Base-by-base conservation (phyloP, 305 asterid genomes). In the Solanum hybrid region DNA sequence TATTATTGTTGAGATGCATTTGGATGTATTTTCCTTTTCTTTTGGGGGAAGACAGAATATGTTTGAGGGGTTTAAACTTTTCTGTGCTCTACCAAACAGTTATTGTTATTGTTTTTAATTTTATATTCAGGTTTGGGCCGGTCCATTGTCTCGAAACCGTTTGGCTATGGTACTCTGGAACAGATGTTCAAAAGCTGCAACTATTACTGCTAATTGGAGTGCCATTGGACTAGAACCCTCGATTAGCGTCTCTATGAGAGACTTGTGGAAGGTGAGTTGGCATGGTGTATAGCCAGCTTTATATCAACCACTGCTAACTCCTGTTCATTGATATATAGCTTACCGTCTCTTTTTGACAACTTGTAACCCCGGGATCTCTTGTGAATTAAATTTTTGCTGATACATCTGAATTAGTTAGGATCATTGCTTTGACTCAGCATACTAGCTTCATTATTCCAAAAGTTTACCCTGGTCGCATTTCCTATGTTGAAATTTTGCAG, bases 101-200 rank as follows among this genome's bases (percentile, higher is more conserved):
- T 39, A 14, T n/a, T 80, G 13, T 37, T 15, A 33, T 78, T 24
- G 29, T 41, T 87, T 61, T 24, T 83, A 79, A 38, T 86, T 15
- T 12, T 45, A 26, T 84, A 29, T 89, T 86, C 95, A 97, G 99
- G 94, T 96, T 65, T 97, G 99, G 99, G 99, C 99, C 1, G 99
- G 99, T 89, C 99, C 99, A 38, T 94, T 97, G 91, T 95, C 98
- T 76, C 95, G 92, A 51, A 91, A 94, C 32, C 98, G 96, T 17
- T 15, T 96, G 92, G 96, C 94, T 32, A 95, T 96, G 34, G 96
- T 92, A 86, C 92, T 97, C 24, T 97, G 99, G 99, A 97, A 97
- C 41, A 94, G 99, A 89, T 93, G 99, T 90, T 91, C 95, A 81
- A 90, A 94, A 90, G 77, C 94, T 41, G 93, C 94, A 31, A 93